These are phyloP conservation scores for Raphanus sativus DNA, from an alignment of 345 rosid genomes.

Conservation along the genomic window DNA sequence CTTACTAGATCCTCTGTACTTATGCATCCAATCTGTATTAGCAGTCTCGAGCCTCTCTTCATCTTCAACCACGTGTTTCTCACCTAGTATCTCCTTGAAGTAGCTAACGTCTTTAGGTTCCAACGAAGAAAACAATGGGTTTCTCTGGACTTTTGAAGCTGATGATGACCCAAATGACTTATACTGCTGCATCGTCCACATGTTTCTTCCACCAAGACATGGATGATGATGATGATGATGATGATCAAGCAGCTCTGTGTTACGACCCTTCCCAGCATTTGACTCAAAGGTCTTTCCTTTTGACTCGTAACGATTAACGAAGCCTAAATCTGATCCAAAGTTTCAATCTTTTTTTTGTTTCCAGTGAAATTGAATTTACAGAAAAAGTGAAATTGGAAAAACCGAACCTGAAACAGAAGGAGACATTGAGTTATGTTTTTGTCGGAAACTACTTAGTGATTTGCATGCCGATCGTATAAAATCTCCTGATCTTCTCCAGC, in stretches of 20 bases:
- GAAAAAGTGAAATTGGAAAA: too few relatives aligned
- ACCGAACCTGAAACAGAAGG: too few relatives aligned
- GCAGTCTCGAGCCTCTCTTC: conserved; percentile 67
- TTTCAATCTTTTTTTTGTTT: too few relatives aligned
- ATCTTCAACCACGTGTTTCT: conserved; percentile 70
- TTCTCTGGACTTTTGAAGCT: conserved; percentile 51
- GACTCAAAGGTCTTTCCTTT: conserved; percentile 16
- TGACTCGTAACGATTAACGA: conserved; percentile 21
- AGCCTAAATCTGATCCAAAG: too few relatives aligned
- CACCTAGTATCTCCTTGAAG: conserved; percentile 69
- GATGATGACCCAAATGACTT: conserved; percentile 48
- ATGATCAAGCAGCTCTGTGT: conserved; percentile 3
- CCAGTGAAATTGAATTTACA: not conserved
- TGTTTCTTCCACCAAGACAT: conserved; percentile 17
- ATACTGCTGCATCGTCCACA: conserved; percentile 34
- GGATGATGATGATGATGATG: conserved; percentile 18
- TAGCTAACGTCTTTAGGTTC: conserved; percentile 62
- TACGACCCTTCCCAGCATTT: conserved; percentile 1
- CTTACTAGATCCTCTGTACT: conserved; percentile 80
- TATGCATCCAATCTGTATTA: conserved; percentile 93
- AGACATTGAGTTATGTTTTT: too few relatives aligned
- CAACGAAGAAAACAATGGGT: conserved; percentile 62
- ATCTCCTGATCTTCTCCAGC: too few relatives aligned
- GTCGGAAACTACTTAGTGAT: too few relatives aligned
- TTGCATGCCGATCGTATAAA: too few relatives aligned